Percentiles rank a stretch among this genome's conserved stretches.
Evolutionary conservation across 306 rosid species (phyloP).

Genomic region (Mucuna pruriens): DNA sequence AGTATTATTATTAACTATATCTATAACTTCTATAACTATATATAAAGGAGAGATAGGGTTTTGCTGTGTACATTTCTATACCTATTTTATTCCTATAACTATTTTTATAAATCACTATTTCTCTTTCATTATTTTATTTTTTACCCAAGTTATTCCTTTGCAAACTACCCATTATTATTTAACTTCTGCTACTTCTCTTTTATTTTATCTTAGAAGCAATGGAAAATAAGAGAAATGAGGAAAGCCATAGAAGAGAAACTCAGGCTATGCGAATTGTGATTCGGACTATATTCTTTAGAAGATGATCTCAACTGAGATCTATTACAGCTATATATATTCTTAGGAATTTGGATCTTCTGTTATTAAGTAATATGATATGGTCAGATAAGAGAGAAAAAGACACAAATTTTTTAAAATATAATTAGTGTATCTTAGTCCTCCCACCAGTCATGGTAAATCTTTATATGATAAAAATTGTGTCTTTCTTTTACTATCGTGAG

Average conservation of each 20-base stretch:
- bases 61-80: too few species aligned
- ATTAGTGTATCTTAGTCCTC: neutral
- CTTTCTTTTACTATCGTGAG: neutral
- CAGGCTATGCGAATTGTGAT: neutral
- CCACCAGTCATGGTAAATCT: neutral
- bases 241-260: neutral
- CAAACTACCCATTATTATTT: too few species aligned
- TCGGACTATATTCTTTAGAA: neutral
- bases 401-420: neutral
- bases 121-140: too few species aligned
- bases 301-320: neutral
- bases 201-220: too few species aligned
- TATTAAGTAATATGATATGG: neutral
- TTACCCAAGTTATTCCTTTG: too few species aligned
- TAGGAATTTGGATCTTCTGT: neutral
- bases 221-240: neutral
- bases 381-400: neutral
- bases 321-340: neutral
- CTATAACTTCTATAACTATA: too few species aligned
- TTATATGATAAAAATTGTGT: neutral
- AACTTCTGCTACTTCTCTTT: too few species aligned
- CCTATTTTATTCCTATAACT: too few species aligned
- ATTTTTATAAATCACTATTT: too few species aligned
- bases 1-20: neutral
- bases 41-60: too few species aligned